phyloP scores from a whole-genome alignment of 352 stramenopile genomes.

The Plasmopara viticola region DNA sequence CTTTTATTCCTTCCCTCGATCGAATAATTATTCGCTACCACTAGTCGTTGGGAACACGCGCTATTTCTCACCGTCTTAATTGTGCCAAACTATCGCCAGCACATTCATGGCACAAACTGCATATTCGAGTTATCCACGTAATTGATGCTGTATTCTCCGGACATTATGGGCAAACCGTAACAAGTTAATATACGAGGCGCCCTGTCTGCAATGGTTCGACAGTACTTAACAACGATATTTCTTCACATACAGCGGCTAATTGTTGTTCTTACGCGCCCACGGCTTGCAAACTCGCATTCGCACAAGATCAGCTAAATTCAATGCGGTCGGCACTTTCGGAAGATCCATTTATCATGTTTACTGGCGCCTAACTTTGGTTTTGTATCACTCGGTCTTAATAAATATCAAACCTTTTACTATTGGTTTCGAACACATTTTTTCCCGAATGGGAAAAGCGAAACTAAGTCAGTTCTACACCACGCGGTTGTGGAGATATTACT shows the following conservation, averaged over 20 bases:
- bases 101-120: background rate
- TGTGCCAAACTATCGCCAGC: background rate
- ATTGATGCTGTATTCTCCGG: conserved; percentile 2
- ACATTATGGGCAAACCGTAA: conserved; percentile 10
- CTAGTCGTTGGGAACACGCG: background rate
- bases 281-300: background rate
- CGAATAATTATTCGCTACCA: background rate
- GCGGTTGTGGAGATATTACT: too few species aligned
- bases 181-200: conserved; percentile 5
- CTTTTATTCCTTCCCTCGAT: conserved; percentile 1
- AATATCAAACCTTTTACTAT: background rate
- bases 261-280: conserved; percentile 1
- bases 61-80: background rate
- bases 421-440: background rate
- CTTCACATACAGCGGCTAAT: conserved; percentile 6
- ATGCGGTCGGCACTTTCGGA: conserved; percentile 1
- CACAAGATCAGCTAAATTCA: conserved; percentile 3
- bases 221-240: conserved; percentile 2
- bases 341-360: background rate
- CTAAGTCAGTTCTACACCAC: background rate
- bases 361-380: background rate
- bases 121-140: conserved; percentile 3
- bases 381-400: background rate
- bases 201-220: too few species aligned
- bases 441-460: too few species aligned